Evolutionary conservation across 23 red algal genomes (phyloP), one percentile per base, ranked within the genome.

Genomic region (Pyropia yezoensis): DNA sequence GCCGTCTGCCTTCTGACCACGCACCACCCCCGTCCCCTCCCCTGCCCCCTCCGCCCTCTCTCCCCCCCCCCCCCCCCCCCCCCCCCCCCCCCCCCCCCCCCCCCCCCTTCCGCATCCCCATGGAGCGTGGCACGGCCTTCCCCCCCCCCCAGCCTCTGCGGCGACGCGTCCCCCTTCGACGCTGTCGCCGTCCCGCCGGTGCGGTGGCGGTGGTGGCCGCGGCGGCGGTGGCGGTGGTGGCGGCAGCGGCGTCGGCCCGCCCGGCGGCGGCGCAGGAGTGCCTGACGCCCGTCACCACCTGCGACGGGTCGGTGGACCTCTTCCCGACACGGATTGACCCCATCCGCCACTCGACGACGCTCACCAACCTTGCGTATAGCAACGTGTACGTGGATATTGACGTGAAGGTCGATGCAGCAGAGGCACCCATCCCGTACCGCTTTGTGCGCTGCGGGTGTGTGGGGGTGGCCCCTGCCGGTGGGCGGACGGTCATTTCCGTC

Each of bases 401-500:
- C 25, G 55, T 59, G 19, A 27, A 3, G 4, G 55, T 27, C 7
- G 25, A 21, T 7, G 55, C 4, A 15, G 39, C 0, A 8, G 39
- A 13, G 7, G 4, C 39, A 6, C 39, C 39, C 39, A 3, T 59
- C 25, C 55, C 7, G 7, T 59, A 59, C 55, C 19, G 55, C 21
- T 59, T 59, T 59, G 55, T 59, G 55, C 55, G 55, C 3, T 59
- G 55, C 17, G 55, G 55, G 21, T 59, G 55, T 27, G 39, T 13
- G 4, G 39, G 39, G 39, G 55, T 23, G 55, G 55, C 55, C 21
- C 21, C 19, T 7, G 55, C 55, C 12, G 55, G 12, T 15, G 55
- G 55, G 21, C 55, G 55, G 21, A 59, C 55, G 25, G 55, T 59
- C 25, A 15, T 59, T 3, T 5, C 19, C 19, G 17, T 59, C 21